Evolutionary conservation across 2,329 filamentous ascomycete genomes (phyloP), one percentile per base, ranked within the genome.

Genomic region (Reticulascus tulasneorum): DNA sequence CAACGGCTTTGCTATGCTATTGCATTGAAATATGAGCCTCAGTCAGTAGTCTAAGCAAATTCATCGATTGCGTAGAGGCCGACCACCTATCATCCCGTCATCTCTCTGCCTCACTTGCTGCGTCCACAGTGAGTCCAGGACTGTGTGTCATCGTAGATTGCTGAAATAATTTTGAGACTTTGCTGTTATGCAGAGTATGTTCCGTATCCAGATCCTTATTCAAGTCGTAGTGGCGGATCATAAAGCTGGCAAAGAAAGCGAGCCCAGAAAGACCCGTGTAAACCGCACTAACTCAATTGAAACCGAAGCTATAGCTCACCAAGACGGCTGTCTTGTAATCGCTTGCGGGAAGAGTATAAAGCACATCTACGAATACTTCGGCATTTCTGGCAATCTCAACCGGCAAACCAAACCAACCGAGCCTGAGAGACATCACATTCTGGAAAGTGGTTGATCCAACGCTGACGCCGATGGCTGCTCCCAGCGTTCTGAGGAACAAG

Each of bases 401-500:
- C 6, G 40, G 36, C 9, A 45, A 36, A 12, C 42, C 40, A 10
- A 40, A 23, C n/a, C 33, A 28, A 21, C 33, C 25, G 5, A 48
- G 46, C 32, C 45, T 45, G n/a, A 39, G 8, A 9, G 25, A 32
- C 46, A 48, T 48, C 33, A 47, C 45, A 24, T 48, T 47, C 37
- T 47, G 46, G 39, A 48, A 48, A 16, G 37, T 37, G 29, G 42
- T 46, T 7, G 45, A 45, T 15, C 45, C 46, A 15, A 41, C 45
- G 27, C 38, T 47, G 23, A 48, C 46, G 25, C 46, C 46, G 29
- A 48, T 37, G 23, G 46, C 38, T 20, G 39, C 38, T 11, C 46
- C 46, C 1, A 48, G 37, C 35, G 42, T 43, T 23, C 46, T 45
- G 12, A 45, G 35, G 39, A 47, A 47, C 10, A 46, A 32, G 23